These are phyloP conservation scores for Raddia guianensis DNA, from an alignment of 176 grass and related monocot species.

Conservation along the genomic window DNA sequence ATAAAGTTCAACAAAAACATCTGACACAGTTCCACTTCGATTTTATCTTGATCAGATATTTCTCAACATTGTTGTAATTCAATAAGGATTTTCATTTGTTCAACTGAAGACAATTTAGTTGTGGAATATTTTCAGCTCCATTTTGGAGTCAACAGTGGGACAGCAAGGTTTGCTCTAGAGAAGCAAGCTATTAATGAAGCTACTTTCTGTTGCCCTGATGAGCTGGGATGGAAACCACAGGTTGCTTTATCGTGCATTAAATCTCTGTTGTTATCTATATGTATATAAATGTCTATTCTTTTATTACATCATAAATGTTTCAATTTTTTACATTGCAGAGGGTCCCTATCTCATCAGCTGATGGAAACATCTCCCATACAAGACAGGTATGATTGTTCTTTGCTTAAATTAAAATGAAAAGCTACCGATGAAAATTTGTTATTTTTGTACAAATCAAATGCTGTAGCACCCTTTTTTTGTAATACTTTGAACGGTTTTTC, in stretches of 20 bases:
- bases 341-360: constrained; percentile 63
- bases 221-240: constrained; percentile 93
- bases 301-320: constrained; percentile 17
- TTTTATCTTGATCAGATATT: not conserved
- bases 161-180: constrained; percentile 70
- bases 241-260: constrained; percentile 41
- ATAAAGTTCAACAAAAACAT: not conserved
- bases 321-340: constrained; percentile 44
- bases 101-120: not conserved
- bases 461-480: not conserved
- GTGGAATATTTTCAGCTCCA: constrained; percentile 57
- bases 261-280: not conserved
- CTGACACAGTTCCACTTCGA: not conserved
- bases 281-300: not conserved
- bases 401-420: no score
- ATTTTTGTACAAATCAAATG: not conserved
- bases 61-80: not conserved
- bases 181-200: constrained; percentile 83
- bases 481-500: no score
- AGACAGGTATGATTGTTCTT: constrained; percentile 51
- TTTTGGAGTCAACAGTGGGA: constrained; percentile 84
- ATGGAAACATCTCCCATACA: constrained; percentile 60
- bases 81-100: not conserved
- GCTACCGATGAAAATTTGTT: no score
- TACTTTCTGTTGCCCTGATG: constrained; percentile 82